phyloP scores from a whole-genome alignment of 176 grass and related monocot genomes.

The Poa annua region DNA sequence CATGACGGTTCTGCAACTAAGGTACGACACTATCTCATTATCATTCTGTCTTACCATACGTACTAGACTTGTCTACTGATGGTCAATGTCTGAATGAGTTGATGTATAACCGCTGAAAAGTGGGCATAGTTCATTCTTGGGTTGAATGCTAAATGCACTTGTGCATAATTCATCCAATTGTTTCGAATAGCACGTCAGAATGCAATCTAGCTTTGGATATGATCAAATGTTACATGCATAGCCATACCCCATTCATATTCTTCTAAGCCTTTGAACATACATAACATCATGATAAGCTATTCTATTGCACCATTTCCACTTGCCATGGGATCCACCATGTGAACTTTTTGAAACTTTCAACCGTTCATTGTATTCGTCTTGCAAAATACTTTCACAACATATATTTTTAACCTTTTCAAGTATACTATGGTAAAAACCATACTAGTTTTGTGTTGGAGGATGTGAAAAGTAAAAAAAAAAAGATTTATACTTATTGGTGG shows the following conservation, averaged over 20 bases:
- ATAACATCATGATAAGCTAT: neutral
- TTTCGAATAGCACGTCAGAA: neutral
- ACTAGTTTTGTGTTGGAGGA: neutral
- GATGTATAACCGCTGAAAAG: neutral
- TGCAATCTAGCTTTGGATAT: constrained; percentile 9
- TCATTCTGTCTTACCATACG: neutral
- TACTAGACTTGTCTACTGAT: neutral
- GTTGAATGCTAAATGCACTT: neutral
- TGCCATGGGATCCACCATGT: neutral
- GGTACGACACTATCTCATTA: constrained; percentile 8
- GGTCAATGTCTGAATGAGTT: neutral
- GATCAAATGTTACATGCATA: neutral
- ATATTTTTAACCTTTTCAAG: neutral
- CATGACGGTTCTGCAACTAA: constrained; percentile 42
- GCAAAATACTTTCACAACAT: neutral
- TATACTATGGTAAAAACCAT: neutral
- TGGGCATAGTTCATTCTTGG: neutral
- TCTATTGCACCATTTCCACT: neutral
- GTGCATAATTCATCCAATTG: neutral
- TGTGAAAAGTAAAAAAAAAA: neutral
- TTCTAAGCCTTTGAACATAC: neutral
- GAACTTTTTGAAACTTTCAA: neutral
- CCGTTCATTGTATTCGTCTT: neutral
- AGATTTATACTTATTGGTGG: neutral
- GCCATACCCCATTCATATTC: neutral